Evolutionary conservation across 768 basidiomycete species (phyloP), one percentile per base, ranked within the genome.

Genomic region (Collybia sordida): DNA sequence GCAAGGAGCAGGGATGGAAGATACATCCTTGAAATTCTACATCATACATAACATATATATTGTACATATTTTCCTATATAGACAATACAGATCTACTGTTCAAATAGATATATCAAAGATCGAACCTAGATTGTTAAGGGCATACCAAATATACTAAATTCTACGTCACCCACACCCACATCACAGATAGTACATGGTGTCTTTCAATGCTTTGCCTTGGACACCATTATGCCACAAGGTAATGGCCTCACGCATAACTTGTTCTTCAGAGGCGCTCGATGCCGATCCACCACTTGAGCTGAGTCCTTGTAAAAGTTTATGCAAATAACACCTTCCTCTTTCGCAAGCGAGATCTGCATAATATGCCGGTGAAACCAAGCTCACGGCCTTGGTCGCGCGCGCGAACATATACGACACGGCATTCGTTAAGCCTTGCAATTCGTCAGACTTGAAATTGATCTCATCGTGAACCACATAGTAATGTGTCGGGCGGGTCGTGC

Each of bases 341-440:
- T 81, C 79, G 52, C 79, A 80, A 5, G 76, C 74, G 47, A 92
- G 72, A 64, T 92, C 89, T 11, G 88, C 86, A 55, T 90, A 91
- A 63, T 90, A 90, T 0, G 90, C 90, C 0, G 90, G 85, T 0
- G 90, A 89, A 9, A 83, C 79, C 18, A 93, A 74, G 60, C 88
- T 90, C 44, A 94, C 93, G 0, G 90, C 87, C 57, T 90, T 88
- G 2, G 93, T 94, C 2, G 92, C 90, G 14, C 92, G 85, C 4
- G 87, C 88, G 58, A 90, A 95, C 63, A 88, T 77, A 64, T 91
- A 92, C 64, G 84, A 83, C 51, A 85, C 73, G 11, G 79, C 65
- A 63, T 92, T 85, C 17, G 88, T 85, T 41, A 90, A 75, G 25
- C 71, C 68, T 63, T 94, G 91, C 4, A 93, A 67, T 11, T 77